phyloP scores from a whole-genome alignment of 139 green algal species.

The Nannochloris sp. region DNA sequence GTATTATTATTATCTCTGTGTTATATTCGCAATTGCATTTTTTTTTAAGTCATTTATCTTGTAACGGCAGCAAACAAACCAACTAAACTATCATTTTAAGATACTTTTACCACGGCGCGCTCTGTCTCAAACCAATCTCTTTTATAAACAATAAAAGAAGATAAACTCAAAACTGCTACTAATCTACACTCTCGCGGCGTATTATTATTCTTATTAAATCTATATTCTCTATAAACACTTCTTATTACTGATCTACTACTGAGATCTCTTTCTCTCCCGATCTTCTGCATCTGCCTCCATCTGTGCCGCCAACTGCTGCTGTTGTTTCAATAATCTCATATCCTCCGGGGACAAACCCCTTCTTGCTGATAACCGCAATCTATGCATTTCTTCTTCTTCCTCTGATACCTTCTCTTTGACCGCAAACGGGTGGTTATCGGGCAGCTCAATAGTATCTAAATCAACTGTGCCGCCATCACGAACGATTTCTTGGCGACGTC shows the following conservation, averaged over 20 bases:
- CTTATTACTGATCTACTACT: not conserved
- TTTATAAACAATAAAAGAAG: not conserved
- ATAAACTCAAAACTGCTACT: not conserved
- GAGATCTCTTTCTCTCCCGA: not conserved
- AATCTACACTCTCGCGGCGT: not conserved
- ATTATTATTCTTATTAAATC: too few species aligned
- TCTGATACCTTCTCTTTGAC: constrained; percentile 45
- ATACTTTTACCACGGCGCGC: not conserved
- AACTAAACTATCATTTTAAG: too few species aligned
- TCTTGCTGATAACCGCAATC: constrained; percentile 13
- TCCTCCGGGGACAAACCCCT: constrained; percentile 36
- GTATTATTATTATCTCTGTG: not conserved
- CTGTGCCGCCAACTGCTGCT: constrained; percentile 23
- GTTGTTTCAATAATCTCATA: constrained; percentile 15
- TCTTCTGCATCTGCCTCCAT: not conserved
- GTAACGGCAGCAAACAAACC: too few species aligned
- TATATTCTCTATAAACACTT: not conserved
- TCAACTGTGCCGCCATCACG: constrained; percentile 15
- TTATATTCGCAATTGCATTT: not conserved
- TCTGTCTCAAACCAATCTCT: not conserved
- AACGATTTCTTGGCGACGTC: constrained; percentile 32
- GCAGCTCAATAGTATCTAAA: constrained; percentile 65
- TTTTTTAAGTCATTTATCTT: not conserved
- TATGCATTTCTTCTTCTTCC: constrained; percentile 39
- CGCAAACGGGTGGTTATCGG: constrained; percentile 77